These are phyloP conservation scores for Daldinia vernicosa DNA, from an alignment of 495 filamentous ascomycete species.

Conservation along the genomic window DNA sequence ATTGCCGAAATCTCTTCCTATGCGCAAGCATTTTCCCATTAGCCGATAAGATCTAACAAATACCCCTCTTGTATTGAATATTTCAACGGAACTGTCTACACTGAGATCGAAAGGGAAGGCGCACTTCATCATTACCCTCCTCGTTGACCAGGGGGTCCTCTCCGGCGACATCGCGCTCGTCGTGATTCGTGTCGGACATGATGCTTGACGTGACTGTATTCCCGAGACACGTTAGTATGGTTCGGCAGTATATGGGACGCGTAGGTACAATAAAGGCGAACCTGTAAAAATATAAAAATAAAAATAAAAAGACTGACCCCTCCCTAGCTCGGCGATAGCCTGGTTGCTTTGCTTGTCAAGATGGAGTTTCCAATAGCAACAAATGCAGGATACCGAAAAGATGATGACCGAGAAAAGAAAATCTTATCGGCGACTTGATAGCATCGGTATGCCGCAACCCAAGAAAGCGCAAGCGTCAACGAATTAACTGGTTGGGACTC, in stretches of 20 bases:
- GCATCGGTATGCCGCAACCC: neutral
- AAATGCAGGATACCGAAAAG: constrained; percentile 3
- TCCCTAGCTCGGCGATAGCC: constrained; percentile 9
- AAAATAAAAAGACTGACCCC: constrained; percentile 28
- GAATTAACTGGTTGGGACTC: neutral
- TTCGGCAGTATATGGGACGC: neutral
- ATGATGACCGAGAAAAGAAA: neutral
- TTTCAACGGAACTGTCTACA: constrained; percentile 1
- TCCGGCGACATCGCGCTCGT: constrained; percentile 42
- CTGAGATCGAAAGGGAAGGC: constrained; percentile 19
- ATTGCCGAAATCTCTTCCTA: constrained; percentile 93
- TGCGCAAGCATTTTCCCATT: constrained; percentile 34
- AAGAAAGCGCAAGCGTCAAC: constrained; percentile 3
- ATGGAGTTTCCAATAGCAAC: neutral
- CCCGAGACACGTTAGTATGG: constrained; percentile 7
- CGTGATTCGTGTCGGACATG: constrained; percentile 45
- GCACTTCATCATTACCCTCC: constrained; percentile 58
- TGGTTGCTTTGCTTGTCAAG: constrained; percentile 3
- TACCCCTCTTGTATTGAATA: neutral
- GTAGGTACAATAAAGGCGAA: constrained; percentile 3
- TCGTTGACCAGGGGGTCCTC: constrained; percentile 51
- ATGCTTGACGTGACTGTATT: constrained; percentile 8
- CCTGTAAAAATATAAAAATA: neutral
- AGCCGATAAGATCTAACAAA: constrained; percentile 18
- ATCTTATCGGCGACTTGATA: constrained; percentile 6